Percentiles rank a stretch among this genome's conserved stretches.
These are phyloP conservation scores for Alternaria sp. DNA, from an alignment of 2,329 filamentous ascomycete species.

Conservation along the genomic window DNA sequence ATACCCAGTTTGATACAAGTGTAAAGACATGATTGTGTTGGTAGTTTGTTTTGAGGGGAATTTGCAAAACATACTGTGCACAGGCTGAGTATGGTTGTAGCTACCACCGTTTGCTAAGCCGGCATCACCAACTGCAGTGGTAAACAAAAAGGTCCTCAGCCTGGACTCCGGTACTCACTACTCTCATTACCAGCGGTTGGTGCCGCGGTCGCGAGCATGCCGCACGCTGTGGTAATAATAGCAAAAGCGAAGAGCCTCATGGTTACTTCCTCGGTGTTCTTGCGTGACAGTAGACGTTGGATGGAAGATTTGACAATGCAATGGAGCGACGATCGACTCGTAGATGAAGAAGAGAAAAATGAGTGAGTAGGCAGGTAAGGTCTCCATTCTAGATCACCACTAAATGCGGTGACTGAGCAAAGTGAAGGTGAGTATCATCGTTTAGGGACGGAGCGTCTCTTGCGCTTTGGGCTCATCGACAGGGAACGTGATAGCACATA, in stretches of 20 bases:
- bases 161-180: neutral
- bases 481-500: neutral
- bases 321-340: neutral
- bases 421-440: neutral
- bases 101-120: neutral
- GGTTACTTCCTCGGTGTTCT: neutral
- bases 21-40: neutral
- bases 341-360: neutral
- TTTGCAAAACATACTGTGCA: neutral
- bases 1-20: neutral
- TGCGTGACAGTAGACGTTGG: neutral
- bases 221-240: neutral
- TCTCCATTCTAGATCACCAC: neutral
- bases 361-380: neutral
- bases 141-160: neutral
- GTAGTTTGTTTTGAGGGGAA: neutral
- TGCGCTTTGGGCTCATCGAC: neutral
- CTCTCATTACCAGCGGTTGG: neutral
- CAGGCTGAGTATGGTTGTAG: neutral
- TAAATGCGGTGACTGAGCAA: neutral
- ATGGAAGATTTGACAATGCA: neutral
- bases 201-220: neutral
- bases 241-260: neutral
- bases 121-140: neutral
- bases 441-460: neutral